Evolutionary conservation across 148 eudicot genomes (phyloP).

Genomic region (Camellia japonica): DNA sequence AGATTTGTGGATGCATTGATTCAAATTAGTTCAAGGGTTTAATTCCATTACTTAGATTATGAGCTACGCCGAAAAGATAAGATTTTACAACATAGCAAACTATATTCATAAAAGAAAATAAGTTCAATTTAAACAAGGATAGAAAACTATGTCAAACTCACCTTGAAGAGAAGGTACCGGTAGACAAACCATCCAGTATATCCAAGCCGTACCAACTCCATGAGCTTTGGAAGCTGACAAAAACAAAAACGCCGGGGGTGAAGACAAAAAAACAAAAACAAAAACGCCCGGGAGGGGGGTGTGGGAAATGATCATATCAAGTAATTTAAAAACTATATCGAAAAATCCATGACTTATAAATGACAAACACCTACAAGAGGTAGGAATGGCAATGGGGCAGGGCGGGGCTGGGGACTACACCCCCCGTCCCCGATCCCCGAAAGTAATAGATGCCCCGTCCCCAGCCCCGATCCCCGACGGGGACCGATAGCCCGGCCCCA

Average conservation of each 20-base stretch:
- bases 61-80: background rate
- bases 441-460: too few species aligned
- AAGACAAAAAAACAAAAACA: background rate
- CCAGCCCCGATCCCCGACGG: too few species aligned
- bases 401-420: too few species aligned
- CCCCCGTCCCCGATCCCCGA: too few species aligned
- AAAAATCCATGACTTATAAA: background rate
- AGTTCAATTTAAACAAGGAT: background rate
- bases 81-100: background rate
- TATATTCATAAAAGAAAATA: background rate
- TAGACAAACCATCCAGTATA: slow-evolving; percentile 99
- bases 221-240: slow-evolving; percentile 87
- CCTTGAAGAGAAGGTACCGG: slow-evolving; percentile 99
- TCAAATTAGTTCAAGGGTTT: background rate
- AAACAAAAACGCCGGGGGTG: background rate
- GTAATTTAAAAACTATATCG: too few species aligned
- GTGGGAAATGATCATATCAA: too few species aligned
- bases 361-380: slow-evolving; percentile 32
- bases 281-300: background rate
- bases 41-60: background rate
- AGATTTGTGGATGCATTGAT: too few species aligned
- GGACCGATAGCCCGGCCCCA: too few species aligned
- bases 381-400: too few species aligned
- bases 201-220: slow-evolving; percentile 99
- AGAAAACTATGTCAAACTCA: slow-evolving; percentile 19